Evolutionary conservation across 73 alveolate genomes (phyloP), one percentile per base, ranked within the genome.

Genomic region (Stentor roeselii): DNA sequence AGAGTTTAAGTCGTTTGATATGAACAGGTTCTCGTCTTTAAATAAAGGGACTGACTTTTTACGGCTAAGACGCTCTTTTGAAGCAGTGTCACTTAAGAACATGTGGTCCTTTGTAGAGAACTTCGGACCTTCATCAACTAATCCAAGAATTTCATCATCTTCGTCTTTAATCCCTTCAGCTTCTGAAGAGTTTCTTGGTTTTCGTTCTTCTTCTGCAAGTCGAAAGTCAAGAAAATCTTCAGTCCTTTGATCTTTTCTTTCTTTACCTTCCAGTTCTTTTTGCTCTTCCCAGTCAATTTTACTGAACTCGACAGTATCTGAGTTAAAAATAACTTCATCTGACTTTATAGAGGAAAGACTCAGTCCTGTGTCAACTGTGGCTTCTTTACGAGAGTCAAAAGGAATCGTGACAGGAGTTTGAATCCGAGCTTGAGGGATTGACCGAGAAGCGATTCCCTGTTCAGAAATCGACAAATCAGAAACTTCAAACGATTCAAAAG

Each of bases 261-360:
- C 67, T 50, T 6, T 11, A 50, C 6, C 6, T 21, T 50, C 21
- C 6, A 6, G 67, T 67, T 67, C 37, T 67, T 32, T 67, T 30
- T 30, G n/a, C 80, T 67, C 80, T 30, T 67, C 80, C 80, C 80
- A 67, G 21, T 67, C 80, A 67, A 67, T 30, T 21, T 21, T 67
- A 32, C 80, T 67, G 15, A 67, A n/a, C 34, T 67, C 80, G 21
- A 67, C 21, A 2, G n/a, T 67, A 21, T 21, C 37, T 21, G 80
- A 67, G 42, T 67, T 67, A 67, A 30, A 67, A 14, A 60, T 31
- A 6, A 4, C 78, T 60, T 50, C 67, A 50, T 50, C 67, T 11
- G 30, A 11, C 21, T 50, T 50, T 50, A 50, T 50, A 11, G 67
- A 50, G 21, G 67, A 50, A 50, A 50, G 21, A 50, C 67, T 50